A percentile compares a stretch with the other conserved stretches of the same genome.
phyloP scores from a whole-genome alignment of 2,329 filamentous ascomycete genomes.

The Ophiocordyceps camponoti-floridani region DNA sequence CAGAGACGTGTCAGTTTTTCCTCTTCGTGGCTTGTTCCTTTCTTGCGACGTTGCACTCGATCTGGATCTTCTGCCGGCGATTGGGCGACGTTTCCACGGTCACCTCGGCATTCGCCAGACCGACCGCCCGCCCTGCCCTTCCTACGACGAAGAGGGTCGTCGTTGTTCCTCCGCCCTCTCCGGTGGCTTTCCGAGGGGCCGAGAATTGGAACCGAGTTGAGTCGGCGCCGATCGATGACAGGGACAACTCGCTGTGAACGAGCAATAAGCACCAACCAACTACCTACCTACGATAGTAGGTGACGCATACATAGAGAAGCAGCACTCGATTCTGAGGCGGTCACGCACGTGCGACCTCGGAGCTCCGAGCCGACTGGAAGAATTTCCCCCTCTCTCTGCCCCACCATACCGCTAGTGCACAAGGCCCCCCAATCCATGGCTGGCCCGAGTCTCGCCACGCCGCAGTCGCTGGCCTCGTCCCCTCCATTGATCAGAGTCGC shows the following conservation, averaged over 20 bases:
- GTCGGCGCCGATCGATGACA: too few relatives aligned
- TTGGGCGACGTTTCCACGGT: background rate
- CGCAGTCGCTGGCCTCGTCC: background rate
- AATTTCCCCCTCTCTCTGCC: conserved; percentile 6
- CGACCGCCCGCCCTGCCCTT: background rate
- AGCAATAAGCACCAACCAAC: background rate
- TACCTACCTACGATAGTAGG: too few relatives aligned
- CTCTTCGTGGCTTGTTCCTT: too few relatives aligned
- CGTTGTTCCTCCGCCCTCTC: background rate
- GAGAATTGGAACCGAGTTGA: background rate
- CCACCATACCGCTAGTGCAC: background rate
- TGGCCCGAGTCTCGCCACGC: background rate
- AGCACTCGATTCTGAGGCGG: background rate
- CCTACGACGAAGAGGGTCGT: background rate
- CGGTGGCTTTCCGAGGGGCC: background rate
- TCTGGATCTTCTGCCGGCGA: background rate
- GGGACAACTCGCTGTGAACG: too few relatives aligned
- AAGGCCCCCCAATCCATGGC: background rate
- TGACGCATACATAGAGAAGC: background rate
- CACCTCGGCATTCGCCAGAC: background rate
- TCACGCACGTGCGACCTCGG: background rate
- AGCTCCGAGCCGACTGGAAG: background rate
- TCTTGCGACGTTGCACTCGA: background rate
- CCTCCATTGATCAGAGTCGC: conserved; percentile 1
- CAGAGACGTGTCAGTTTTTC: background rate